Conservation (phyloP, 2,329 filamentous ascomycete species). For the Neopestalotiopsis rosae region DNA sequence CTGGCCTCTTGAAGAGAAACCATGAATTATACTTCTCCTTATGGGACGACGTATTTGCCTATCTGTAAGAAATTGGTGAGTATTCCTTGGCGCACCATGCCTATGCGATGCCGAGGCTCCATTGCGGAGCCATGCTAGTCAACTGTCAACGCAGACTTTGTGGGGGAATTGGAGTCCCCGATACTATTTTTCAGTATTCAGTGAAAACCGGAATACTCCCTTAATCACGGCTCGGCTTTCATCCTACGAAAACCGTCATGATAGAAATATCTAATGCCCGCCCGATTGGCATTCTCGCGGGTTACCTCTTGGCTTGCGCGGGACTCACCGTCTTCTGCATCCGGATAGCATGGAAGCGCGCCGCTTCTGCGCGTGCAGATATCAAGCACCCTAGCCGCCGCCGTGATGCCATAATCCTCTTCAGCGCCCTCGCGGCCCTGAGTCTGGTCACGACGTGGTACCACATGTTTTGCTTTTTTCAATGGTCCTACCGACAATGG, state of each 20-base stretch:
- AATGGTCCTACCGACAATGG: conserved; percentile 28
- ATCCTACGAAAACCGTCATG: not conserved
- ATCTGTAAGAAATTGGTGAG: too few species aligned
- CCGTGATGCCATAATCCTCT: conserved; percentile 19
- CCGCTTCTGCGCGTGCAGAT: not conserved
- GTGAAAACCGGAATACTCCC: not conserved
- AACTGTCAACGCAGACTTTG: too few species aligned
- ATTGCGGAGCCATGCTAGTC: too few species aligned
- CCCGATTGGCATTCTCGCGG: conserved; percentile 26
- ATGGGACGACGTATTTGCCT: too few species aligned
- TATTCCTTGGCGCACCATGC: too few species aligned
- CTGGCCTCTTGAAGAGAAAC: too few species aligned
- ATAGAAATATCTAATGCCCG: not conserved
- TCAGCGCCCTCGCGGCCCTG: conserved; percentile 27
- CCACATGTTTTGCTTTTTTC: conserved; percentile 33
- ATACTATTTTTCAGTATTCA: too few species aligned
- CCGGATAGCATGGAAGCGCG: conserved; percentile 20
- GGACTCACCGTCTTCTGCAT: conserved; percentile 25
- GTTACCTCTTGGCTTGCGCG: conserved; percentile 27
- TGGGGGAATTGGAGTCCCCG: too few species aligned
- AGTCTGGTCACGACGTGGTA: conserved; percentile 34
- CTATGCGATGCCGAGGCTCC: too few species aligned
- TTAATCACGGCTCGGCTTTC: not conserved
- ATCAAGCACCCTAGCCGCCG: not conserved
- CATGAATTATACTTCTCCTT: too few species aligned